These are phyloP conservation scores for Isabelozyma pseudorhagii DNA, from an alignment of 805 yeast species.

Conservation along the genomic window DNA sequence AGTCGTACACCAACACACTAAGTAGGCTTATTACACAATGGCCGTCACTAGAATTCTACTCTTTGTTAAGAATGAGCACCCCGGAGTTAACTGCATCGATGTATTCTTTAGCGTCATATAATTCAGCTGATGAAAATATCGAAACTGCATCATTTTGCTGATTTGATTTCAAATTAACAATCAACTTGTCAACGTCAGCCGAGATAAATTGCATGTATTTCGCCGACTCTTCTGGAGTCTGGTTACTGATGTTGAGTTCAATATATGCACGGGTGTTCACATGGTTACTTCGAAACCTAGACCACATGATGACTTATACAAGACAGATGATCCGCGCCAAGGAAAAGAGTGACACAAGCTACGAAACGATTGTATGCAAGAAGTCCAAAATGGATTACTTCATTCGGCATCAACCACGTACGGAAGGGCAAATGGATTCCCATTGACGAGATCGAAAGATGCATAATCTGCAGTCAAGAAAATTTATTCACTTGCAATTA, in stretches of 20 bases:
- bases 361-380: too few species aligned
- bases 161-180: slow-evolving; percentile 10
- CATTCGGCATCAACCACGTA: too few species aligned
- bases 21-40: too few species aligned
- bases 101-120: slow-evolving; percentile 64
- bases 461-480: background rate
- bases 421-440: too few species aligned
- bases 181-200: slow-evolving; percentile 15
- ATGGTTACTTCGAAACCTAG: too few species aligned
- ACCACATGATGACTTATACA: too few species aligned
- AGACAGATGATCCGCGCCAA: too few species aligned
- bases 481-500: background rate
- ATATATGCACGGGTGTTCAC: too few species aligned
- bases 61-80: slow-evolving; percentile 48
- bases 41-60: too few species aligned
- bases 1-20: too few species aligned
- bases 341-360: too few species aligned
- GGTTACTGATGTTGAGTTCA: slow-evolving; percentile 2
- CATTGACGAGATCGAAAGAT: background rate
- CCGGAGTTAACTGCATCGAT: slow-evolving; percentile 46
- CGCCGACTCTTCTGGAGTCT: slow-evolving; percentile 1
- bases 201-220: slow-evolving; percentile 8
- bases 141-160: slow-evolving; percentile 23
- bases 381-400: too few species aligned
- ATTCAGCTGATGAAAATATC: slow-evolving; percentile 28